These are phyloP conservation scores for Phycomyces blakesleeanus DNA, from an alignment of 192 early-diverging fungal species.

Conservation along the genomic window DNA sequence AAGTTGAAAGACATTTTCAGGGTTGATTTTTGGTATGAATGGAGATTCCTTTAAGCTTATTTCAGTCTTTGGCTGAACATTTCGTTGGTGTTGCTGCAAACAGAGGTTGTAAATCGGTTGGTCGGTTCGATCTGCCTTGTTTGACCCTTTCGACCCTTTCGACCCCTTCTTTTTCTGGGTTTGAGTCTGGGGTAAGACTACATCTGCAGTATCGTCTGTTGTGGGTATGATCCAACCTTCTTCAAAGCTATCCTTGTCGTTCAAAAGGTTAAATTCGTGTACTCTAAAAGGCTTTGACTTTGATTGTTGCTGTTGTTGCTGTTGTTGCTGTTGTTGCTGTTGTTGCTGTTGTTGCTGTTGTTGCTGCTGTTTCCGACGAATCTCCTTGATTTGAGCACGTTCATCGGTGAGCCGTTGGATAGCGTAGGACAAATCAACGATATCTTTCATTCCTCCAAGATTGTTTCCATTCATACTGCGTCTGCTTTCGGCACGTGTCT, in stretches of 20 bases:
- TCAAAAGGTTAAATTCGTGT: too few relatives aligned
- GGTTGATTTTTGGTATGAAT: too few relatives aligned
- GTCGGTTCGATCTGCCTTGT: background rate
- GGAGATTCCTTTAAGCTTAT: too few relatives aligned
- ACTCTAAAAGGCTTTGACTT: too few relatives aligned
- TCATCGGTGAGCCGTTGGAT: conserved; percentile 71
- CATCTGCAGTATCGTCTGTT: background rate
- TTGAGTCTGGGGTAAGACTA: too few relatives aligned
- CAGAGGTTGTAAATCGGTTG: background rate
- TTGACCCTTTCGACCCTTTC: background rate
- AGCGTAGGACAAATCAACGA: conserved; percentile 68
- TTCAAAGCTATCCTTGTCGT: too few relatives aligned
- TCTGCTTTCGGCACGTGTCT: conserved; percentile 37
- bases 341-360: background rate
- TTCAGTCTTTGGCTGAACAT: too few relatives aligned
- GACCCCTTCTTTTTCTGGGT: background rate
- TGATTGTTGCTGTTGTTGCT: background rate
- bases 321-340: background rate
- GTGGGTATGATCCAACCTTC: too few relatives aligned
- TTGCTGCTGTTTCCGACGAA: background rate
- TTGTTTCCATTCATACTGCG: conserved; percentile 44
- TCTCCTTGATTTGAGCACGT: conserved; percentile 22
- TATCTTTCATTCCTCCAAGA: conserved; percentile 57
- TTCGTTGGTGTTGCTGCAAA: too few relatives aligned
- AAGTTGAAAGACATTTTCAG: background rate